phyloP scores from a whole-genome alignment of 2,329 filamentous ascomycete species.

The Xylariaceae sp. region DNA sequence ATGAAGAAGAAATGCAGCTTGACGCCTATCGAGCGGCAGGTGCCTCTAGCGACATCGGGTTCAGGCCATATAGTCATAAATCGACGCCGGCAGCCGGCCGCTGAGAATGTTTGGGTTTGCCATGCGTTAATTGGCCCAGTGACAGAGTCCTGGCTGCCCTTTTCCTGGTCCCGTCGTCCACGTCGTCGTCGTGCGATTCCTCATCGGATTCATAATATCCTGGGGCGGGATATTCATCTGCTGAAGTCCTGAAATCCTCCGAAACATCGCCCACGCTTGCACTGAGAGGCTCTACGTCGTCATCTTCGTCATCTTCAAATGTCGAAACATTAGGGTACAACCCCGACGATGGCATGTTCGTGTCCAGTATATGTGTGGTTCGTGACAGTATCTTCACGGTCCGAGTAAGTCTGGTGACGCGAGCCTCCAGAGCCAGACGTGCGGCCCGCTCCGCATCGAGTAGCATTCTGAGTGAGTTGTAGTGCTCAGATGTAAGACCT shows the following conservation, averaged over 20 bases:
- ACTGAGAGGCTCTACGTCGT: constrained; percentile 24
- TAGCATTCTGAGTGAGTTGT: constrained; percentile 45
- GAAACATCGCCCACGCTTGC: constrained; percentile 32
- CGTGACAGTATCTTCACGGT: constrained; percentile 43
- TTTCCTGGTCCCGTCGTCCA: constrained; percentile 36
- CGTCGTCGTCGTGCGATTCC: constrained; percentile 34
- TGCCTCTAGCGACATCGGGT: constrained; percentile 3
- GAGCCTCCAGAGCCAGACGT: constrained; percentile 49
- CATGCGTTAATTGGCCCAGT: constrained; percentile 54
- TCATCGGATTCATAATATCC: constrained; percentile 39
- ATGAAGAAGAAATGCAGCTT: too few species aligned
- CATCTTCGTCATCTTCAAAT: constrained; percentile 38
- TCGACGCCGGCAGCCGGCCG: constrained; percentile 21
- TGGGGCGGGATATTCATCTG: constrained; percentile 38
- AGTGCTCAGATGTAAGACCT: constrained; percentile 40
- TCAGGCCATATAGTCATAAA: constrained; percentile 31
- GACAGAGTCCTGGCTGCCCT: constrained; percentile 60
- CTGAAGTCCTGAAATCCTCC: constrained; percentile 48
- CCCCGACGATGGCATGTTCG: constrained; percentile 32
- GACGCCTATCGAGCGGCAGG: background rate
- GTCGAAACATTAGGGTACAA: constrained; percentile 33
- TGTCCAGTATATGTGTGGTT: constrained; percentile 31
- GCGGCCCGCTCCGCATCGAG: constrained; percentile 53
- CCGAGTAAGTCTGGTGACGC: constrained; percentile 49
- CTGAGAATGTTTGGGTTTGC: constrained; percentile 28